A percentile compares a stretch with the other conserved stretches of the same genome.
Evolutionary conservation across 768 basidiomycete genomes (phyloP).

Genomic region (Trametes maxima): DNA sequence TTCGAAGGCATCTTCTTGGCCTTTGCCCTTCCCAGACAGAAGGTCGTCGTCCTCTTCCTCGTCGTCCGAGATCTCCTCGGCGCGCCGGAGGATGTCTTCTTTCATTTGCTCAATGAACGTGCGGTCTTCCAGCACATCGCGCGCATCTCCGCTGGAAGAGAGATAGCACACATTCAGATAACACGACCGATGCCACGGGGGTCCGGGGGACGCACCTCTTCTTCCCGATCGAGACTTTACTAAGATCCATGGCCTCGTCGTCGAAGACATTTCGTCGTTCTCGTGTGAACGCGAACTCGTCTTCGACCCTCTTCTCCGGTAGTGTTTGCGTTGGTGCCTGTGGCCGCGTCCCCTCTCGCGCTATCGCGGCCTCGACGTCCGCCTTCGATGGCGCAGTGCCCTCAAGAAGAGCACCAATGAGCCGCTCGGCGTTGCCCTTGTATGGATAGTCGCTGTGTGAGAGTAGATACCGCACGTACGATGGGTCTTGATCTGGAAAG

Average conservation of each 20-base stretch:
- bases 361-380: conserved; percentile 31
- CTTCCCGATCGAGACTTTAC: conserved; percentile 64
- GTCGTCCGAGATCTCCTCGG: conserved; percentile 62
- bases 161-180: not conserved
- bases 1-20: conserved; percentile 46
- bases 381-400: conserved; percentile 57
- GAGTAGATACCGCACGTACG: conserved; percentile 64
- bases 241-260: conserved; percentile 66
- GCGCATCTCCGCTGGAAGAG: conserved; percentile 46
- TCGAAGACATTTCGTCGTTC: conserved; percentile 78
- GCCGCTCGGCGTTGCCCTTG: conserved; percentile 56
- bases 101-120: conserved; percentile 76
- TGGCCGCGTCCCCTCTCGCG: conserved; percentile 7
- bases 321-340: no score
- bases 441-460: conserved; percentile 49
- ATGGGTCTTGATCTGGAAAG: conserved; percentile 59
- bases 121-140: conserved; percentile 54
- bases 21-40: conserved; percentile 27
- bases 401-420: conserved; percentile 75
- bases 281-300: conserved; percentile 35
- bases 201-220: conserved; percentile 46
- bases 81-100: conserved; percentile 76
- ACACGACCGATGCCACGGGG: conserved; percentile 7
- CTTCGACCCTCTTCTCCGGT: not conserved
- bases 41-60: conserved; percentile 53